Base-by-base conservation (phyloP, 176 grass and related monocot genomes). In the Avena eriantha region DNA sequence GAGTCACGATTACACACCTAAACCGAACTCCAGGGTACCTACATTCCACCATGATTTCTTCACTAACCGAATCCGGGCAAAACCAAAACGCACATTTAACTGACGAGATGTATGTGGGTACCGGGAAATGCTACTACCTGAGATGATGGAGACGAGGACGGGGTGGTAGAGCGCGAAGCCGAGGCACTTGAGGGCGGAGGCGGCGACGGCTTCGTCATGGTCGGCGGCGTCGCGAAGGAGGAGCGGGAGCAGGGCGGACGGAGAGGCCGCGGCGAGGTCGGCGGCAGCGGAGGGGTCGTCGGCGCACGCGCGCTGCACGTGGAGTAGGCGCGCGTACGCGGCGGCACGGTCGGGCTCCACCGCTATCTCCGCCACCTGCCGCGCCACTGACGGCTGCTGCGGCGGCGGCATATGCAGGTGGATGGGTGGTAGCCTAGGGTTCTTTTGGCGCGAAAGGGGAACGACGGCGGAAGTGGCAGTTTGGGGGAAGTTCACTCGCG, bases 121-220 rank as follows among this genome's bases (percentile, higher is more conserved):
- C 8, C 57, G 14, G 24, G 58, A 53, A 31, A 8, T 9, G 54
- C 46, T 29, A 14, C 16, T 72, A 97, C 95, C 93, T 86, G 95
- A 85, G 56, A 93, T 68, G 67, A 80, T 83, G 41, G 87, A 65
- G n/a, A 93, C 69, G 49, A 98, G 56, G 18, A 94, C 80, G 12
- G 93, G 93, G 77, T 98, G 93, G 83, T 98, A 93, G 73, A 98
- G 86, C 65, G 87, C 76, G 83, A 98, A 98, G 35, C 93, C 95
- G 29, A 98, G 87, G 87, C 91, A 95, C 80, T 92, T 98, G 73
- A 98, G 80, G 36, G 95, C 87, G 39, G 89, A 77, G 43, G 66
- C 80, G 13, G 93, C 82, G 18, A 88, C 82, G 19, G 46, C 73
- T 73, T 89, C 87, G 60, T 88, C 92, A 79, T 85, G 53, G 69